Base-by-base conservation (phyloP, 495 filamentous ascomycete species). In the Neurospora sp. region DNA sequence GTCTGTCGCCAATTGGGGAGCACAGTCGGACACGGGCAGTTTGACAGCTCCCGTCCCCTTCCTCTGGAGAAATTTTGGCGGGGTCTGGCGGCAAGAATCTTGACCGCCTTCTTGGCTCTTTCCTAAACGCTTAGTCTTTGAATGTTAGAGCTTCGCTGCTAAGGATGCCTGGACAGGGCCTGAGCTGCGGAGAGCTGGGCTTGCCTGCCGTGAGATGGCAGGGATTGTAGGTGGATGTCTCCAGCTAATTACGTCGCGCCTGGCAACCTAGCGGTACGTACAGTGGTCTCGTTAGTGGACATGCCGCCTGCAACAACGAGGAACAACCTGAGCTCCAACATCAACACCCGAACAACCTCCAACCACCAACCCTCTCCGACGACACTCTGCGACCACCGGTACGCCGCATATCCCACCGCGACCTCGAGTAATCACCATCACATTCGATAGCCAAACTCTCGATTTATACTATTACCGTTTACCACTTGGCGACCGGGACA, bases 1-100 rank as follows among this genome's bases (percentile, higher is more conserved):
- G 53, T 61, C 27, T 35, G 27, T 65, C 53, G 53, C 53, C 27
- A 65, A 65, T 65, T 65, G 27, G 53, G 53, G 53, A 61, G 27
- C 53, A 61, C 53, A 61, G 53, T 61, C 14, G 53, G 47, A 35
- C 5, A 61, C 53, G 27, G 53, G 27, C 31, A 37, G 53, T 65
- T 65, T 65, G 53, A 65, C 53, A 65, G 53, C 53, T 65, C 27
- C 53, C 27, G 14, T 65, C 27, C 27, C 53, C 22, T 61, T 61
- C 47, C 27, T 61, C 53, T 61, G 53, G 53, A 73, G 73, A 78
- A 78, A 77, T 77, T 81, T 81, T 81, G 79, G 79, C 77, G 79
- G 79, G 79, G 77, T 80, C 38, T 42, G 4, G 69, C 70, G 79
- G 79, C 79, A 79, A 73, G 75, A 79, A 40, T 6, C 1, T 37